Base-by-base conservation (phyloP, 768 basidiomycete genomes). In the Hericium alpestre region DNA sequence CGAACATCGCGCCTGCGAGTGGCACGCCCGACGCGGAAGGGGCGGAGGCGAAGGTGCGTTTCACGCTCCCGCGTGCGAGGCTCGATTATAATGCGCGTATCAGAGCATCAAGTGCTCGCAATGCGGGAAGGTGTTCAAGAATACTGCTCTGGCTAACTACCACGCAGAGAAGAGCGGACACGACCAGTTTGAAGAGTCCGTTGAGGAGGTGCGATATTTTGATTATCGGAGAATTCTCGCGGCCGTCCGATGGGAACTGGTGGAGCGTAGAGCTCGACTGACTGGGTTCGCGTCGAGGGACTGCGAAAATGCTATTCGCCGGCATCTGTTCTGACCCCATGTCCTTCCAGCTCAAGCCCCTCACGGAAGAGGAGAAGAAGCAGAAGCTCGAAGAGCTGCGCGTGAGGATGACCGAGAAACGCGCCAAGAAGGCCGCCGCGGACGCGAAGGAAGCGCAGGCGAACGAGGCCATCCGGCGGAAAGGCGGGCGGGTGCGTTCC, bases 161-260 rank as follows among this genome's bases (percentile, higher is more conserved):
- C 94, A 96, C 65, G 94, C 93, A 0, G 92, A 94, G 70, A 93
- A 93, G 75, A 90, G 84, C 62, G 95, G 95, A 0, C 95, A 99
- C 67, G 86, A 92, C 69, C 85, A 93, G 62, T 98, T 97, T 61
- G 94, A 96, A 67, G 95, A 97, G 66, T 93, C 89, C 1, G 90
- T 84, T 0, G 93, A 98, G 65, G 95, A 97, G 79, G 93, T 90
- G 50, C 52, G 71, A 16, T 18, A 46, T 38, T 53, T 61, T 51
- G 27, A 54, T 59, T 47, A 43, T 48, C 40, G 23, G 9, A 16
- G 43, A 22, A 15, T 46, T 11, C n/a, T 46, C 43, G 16, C 43
- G 15, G 13, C 6, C 43, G 22, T 46, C n/a, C 32, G 9, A 32
- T 10, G 6, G 32, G 32, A 9, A 6, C 32, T 32, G 32, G 32